Evolutionary conservation across 2,329 filamentous ascomycete genomes (phyloP), one percentile per base, ranked within the genome.

Genomic region (Talaromyces sp.): DNA sequence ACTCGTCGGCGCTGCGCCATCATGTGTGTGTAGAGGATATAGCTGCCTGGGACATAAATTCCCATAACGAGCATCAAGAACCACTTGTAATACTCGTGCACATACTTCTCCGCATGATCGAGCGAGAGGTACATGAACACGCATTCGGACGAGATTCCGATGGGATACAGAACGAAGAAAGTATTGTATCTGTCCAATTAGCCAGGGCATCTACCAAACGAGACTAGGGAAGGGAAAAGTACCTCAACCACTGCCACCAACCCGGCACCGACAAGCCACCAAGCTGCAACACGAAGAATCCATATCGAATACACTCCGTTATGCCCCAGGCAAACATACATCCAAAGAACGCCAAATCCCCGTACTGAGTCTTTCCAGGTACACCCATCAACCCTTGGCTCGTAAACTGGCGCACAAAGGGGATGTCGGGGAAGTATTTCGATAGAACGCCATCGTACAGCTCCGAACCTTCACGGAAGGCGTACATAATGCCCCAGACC

Each of bases 21-120:
- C 95, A 99, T 98, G 79, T 99, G 91, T 24, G 91, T 92, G 76
- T 95, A 98, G 65, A 98, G 80, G 64, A 96, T 85, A 73, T 95
- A 96, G 3, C 91, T 86, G 73, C 81, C 92, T 90, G 93, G 93
- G 52, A 96, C 84, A 77, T 97, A 97, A 63, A 92, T 83, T 5
- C 84, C 83, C 71, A 97, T 73, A 41, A 94, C 84, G 6, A 79
- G 82, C 72, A 87, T 86, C 70, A 94, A 79, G 63, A 84, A 81
- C 72, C 83, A 88, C 63, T 84, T 85, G 72, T 83, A 87, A 72
- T 78, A 79, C 68, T 75, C 81, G 69, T 77, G 81, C 69, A 80
- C 76, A 33, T 59, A 65, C 68, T 72, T 80, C 58, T 87, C 87
- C 2, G 90, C 79, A 14, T 77, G 88, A 13, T 78, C 83, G 58